These are phyloP conservation scores for Russula sp. DNA, from an alignment of 768 basidiomycete species.

Conservation along the genomic window DNA sequence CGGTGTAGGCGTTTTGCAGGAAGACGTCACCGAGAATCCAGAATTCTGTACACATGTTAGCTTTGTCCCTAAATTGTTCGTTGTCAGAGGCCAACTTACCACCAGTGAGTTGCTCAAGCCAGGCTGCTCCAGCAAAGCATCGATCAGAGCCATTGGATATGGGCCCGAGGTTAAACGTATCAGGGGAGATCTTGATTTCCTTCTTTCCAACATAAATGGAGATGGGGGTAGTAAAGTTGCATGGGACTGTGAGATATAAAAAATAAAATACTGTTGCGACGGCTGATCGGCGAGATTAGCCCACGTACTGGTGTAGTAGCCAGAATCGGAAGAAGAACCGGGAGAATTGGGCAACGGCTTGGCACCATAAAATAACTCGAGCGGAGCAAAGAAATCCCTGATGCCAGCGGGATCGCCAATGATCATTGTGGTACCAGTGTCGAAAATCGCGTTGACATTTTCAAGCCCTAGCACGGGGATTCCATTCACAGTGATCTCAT, in stretches of 20 bases:
- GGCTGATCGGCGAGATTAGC: neutral
- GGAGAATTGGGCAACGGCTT: too few species aligned
- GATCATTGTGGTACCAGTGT: slow-evolving; percentile 32
- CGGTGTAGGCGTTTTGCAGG: slow-evolving; percentile 2
- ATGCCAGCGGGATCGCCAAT: slow-evolving; percentile 27
- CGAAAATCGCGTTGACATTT: slow-evolving; percentile 25
- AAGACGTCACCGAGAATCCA: slow-evolving; percentile 10
- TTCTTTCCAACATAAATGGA: neutral
- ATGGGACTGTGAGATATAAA: neutral
- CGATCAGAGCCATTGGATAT: neutral
- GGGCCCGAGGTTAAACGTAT: neutral
- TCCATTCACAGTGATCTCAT: slow-evolving; percentile 8
- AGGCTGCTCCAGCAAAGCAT: neutral
- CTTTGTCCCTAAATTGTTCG: neutral
- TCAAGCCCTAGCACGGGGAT: neutral
- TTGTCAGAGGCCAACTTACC: neutral
- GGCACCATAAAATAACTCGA: neutral
- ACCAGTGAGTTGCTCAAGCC: accelerated
- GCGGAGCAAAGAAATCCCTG: slow-evolving; percentile 14
- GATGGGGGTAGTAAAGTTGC: neutral
- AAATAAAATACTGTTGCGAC: neutral
- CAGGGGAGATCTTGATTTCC: neutral
- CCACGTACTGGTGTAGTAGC: neutral
- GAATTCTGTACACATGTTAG: neutral
- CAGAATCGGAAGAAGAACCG: too few species aligned